Percentiles rank a stretch among this genome's conserved stretches.
Conservation (phyloP, 441 rosid genomes). For the Gossypium laxum region DNA sequence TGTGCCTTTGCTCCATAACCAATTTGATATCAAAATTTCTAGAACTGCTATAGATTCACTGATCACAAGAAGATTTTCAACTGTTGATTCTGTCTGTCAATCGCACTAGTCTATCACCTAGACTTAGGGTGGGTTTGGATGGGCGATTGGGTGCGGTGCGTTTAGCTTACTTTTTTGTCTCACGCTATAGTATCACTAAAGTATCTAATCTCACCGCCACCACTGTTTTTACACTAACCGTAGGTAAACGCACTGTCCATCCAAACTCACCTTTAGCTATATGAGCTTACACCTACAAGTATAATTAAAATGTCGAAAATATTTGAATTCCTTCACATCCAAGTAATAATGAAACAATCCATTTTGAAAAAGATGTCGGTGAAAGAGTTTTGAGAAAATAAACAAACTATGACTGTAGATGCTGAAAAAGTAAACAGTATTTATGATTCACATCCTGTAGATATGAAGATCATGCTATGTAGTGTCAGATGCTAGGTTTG, state of each 20-base stretch:
- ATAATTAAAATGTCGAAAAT: constrained; percentile 17
- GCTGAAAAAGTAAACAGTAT: background rate
- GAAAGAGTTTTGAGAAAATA: constrained; percentile 1
- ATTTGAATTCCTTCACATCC: constrained; percentile 11
- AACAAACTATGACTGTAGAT: background rate
- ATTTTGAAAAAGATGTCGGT: background rate
- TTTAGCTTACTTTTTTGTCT: too few species aligned
- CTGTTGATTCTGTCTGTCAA: constrained; percentile 55
- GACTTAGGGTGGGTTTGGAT: constrained; percentile 3
- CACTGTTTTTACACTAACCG: too few species aligned
- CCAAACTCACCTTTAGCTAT: constrained; percentile 25
- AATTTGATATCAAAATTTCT: constrained; percentile 17
- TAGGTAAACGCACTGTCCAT: too few species aligned
- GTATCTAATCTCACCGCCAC: too few species aligned
- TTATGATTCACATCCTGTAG: background rate
- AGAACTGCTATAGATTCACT: constrained; percentile 12
- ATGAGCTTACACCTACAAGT: constrained; percentile 43
- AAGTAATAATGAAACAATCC: background rate
- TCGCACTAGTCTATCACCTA: constrained; percentile 38
- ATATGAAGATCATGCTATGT: background rate
- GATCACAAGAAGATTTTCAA: constrained; percentile 32
- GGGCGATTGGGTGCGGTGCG: too few species aligned
- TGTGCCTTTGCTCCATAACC: constrained; percentile 19
- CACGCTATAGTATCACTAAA: too few species aligned
- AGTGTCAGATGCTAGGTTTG: too few species aligned